Base-by-base conservation (phyloP, 257 asterid species). In the Nicotiana tabacum region DNA sequence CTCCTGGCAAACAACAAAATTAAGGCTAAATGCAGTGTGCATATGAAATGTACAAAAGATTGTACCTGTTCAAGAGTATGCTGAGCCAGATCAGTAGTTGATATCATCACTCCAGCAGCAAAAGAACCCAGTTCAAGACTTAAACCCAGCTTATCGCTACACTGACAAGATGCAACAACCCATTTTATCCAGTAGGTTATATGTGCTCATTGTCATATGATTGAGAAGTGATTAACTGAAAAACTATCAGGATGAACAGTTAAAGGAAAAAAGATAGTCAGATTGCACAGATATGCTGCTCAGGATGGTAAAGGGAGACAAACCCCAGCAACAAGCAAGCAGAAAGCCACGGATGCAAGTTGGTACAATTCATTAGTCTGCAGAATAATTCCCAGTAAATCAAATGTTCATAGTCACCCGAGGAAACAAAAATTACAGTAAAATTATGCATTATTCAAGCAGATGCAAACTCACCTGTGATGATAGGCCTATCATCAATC, bases 51-150 rank as follows among this genome's bases (percentile, higher is more conserved):
- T 46, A 72, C 39, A 72, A 46, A 81, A 64, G 77, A 16, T 33
- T 37, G 39, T 83, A 92, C 97, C 91, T 93, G 97, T 86, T 93
- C 97, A 4, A 93, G 95, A 46, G 98, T 93, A 83, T 91, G 96
- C 68, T 90, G 97, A 89, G 92, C 97, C 81, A 88, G 89, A 88
- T 92, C 97, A 64, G 97, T 92, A 72, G 98, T 91, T 78, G 97
- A 91, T 89, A 93, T 93, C 98, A 93, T 92, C 86, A 93, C 95
- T 80, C 98, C 98, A 84, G 98, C 98, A 85, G 94, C 98, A 87
- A 93, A 92, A 82, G 98, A 92, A 82, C 98, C 98, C 92, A 93
- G 88, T 89, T 92, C 98, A 85, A 93, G 93, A 90, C 97, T 93
- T 80, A 93, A 85, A 18, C 98, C 97, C 82, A 93, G 87, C 88